phyloP scores from a whole-genome alignment of 1,284 basidiomycete genomes.

The Boletus sp. region DNA sequence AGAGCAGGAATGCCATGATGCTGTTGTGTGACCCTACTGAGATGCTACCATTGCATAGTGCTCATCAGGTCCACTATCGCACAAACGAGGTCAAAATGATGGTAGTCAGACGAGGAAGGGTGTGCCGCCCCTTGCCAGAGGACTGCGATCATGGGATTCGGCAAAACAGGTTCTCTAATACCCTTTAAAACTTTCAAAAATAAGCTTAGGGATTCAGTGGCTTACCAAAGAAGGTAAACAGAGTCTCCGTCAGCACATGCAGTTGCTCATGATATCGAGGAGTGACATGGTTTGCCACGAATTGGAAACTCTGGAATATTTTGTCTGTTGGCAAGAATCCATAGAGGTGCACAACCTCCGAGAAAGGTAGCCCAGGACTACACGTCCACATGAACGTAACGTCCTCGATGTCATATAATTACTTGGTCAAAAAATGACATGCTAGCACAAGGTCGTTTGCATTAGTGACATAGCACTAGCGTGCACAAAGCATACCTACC shows the following conservation, averaged over 20 bases:
- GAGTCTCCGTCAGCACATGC: neutral
- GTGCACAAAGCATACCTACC: neutral
- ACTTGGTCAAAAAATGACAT: neutral
- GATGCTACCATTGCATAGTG: neutral
- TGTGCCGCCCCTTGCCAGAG: neutral
- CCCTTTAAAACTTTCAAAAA: neutral
- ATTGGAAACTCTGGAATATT: neutral
- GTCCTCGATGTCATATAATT: neutral
- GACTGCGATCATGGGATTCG: neutral
- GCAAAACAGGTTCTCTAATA: neutral
- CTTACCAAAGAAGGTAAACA: neutral
- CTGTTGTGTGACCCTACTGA: too few relatives aligned
- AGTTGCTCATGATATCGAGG: neutral
- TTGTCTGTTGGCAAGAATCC: constrained; percentile 1
- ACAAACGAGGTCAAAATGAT: neutral
- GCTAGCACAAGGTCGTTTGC: neutral
- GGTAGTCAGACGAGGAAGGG: neutral
- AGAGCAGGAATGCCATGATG: constrained; percentile 1
- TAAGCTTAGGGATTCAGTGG: neutral
- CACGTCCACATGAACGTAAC: constrained; percentile 6
- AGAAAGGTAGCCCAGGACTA: neutral
- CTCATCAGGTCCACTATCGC: neutral
- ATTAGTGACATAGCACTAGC: neutral
- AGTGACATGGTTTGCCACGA: neutral
- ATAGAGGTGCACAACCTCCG: neutral